Evolutionary conservation across 2,329 filamentous ascomycete genomes (phyloP), one percentile per base, ranked within the genome.

Genomic region (Gnomoniopsis sp.): DNA sequence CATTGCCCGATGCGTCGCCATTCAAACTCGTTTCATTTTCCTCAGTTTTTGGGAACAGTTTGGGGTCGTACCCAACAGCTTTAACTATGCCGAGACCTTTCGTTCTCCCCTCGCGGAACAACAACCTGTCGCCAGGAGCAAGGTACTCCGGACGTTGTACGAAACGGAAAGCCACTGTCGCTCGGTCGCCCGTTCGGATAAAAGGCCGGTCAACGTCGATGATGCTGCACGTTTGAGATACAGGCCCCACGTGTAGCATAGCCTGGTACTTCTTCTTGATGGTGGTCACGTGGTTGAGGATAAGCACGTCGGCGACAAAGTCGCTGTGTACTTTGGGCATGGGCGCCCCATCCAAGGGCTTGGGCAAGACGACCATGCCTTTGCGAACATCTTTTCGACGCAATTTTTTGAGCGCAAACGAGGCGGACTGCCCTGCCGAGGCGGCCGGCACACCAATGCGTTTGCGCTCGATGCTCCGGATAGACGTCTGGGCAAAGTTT

Each of bases 181-280:
- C 95, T n/a, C 93, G 83, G 71, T 98, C 95, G 11, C 95, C 95
- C 0, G 93, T 97, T 8, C 95, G 86, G 64, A 99, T 97, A 68
- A 93, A 95, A 26, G 90, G 89, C n/a, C 93, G 87, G 71, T 99
- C 95, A 65, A 99, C 95, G 69, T 97, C 95, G 68, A 99, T 96
- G 70, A 99, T 97, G 12, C 92, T 88, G 70, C 95, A 99, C 0
- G 95, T 99, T 75, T 99, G 95, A 44, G 89, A 91, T 47, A 99
- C 90, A 0, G 95, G 90, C 0, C 95, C 95, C 4, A 99, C 93
- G 67, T 99, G 95, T 22, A 99, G 82, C 93, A 98, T 99, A 0
- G 95, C 95, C 77, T 99, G 95, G 65, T 99, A 99, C 68, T 92
- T 93, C 0, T 88, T 91, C 74, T 96, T 95, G 73, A 99, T 99